Evolutionary conservation across 2,329 filamentous ascomycete species (phyloP).

Genomic region (Dothideomycetes sp.): DNA sequence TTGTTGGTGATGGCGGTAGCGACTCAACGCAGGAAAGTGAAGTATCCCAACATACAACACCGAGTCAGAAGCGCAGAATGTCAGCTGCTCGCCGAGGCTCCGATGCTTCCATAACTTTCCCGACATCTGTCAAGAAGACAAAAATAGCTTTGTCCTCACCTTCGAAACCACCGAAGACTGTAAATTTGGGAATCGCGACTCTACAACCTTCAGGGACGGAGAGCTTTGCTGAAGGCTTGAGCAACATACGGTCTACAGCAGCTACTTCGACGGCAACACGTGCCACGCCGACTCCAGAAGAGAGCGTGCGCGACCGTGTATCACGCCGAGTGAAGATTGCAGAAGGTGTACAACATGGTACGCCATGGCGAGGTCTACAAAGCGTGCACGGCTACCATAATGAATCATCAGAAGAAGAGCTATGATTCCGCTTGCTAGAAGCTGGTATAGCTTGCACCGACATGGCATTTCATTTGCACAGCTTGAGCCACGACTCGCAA

Average conservation of each 20-base stretch:
- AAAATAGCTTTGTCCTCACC: not conserved
- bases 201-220: too few species aligned
- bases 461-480: too few species aligned
- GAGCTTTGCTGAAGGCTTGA: too few species aligned
- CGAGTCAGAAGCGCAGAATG: not conserved
- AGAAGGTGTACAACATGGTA: constrained; percentile 9
- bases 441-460: too few species aligned
- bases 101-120: not conserved
- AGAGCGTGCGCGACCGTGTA: constrained; percentile 5
- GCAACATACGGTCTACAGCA: too few species aligned
- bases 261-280: too few species aligned
- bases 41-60: constrained; percentile 1
- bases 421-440: constrained; percentile 13
- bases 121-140: not conserved
- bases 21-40: not conserved
- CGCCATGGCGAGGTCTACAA: constrained; percentile 18
- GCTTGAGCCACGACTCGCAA: too few species aligned
- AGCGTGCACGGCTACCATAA: constrained; percentile 18
- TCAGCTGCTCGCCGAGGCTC: not conserved
- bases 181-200: too few species aligned
- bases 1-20: constrained; percentile 1
- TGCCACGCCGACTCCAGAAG: not conserved
- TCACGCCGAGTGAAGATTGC: constrained; percentile 16
- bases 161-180: constrained; percentile 1
- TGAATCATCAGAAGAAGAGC: constrained; percentile 17